Conservation (phyloP, 2,329 filamentous ascomycete genomes). For the Calonectria montana region DNA sequence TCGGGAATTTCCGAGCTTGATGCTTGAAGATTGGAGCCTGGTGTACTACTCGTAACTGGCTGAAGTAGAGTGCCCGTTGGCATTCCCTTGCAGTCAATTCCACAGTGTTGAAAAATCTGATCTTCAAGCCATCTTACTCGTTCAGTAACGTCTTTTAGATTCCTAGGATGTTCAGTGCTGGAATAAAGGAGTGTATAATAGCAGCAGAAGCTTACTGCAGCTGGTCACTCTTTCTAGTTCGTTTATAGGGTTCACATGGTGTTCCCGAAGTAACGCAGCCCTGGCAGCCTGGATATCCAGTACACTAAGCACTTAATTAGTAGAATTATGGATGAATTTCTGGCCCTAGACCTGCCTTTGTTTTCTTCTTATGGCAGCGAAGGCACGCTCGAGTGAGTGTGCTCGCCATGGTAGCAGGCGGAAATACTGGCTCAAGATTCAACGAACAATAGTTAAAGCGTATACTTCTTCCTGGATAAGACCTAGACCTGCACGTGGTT, state of each 20-base stretch:
- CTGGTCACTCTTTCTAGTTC: neutral
- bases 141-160: neutral
- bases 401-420: neutral
- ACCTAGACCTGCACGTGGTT: too few relatives aligned
- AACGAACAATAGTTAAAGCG: neutral
- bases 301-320: neutral
- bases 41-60: neutral
- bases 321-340: too few relatives aligned
- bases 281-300: neutral
- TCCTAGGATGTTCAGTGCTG: neutral
- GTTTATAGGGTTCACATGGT: neutral
- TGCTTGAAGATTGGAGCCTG: neutral
- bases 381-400: neutral
- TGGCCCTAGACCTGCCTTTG: neutral
- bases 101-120: neutral
- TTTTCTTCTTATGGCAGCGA: slow-evolving; percentile 9
- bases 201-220: neutral
- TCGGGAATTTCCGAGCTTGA: neutral
- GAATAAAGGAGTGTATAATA: neutral
- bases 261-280: neutral
- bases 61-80: neutral
- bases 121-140: slow-evolving; percentile 2
- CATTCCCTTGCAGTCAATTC: neutral
- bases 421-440: neutral
- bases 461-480: too few relatives aligned